Percentiles rank a stretch among this genome's conserved stretches.
These are phyloP conservation scores for Kondoa malvinella DNA, from an alignment of 768 basidiomycete genomes.

Conservation along the genomic window DNA sequence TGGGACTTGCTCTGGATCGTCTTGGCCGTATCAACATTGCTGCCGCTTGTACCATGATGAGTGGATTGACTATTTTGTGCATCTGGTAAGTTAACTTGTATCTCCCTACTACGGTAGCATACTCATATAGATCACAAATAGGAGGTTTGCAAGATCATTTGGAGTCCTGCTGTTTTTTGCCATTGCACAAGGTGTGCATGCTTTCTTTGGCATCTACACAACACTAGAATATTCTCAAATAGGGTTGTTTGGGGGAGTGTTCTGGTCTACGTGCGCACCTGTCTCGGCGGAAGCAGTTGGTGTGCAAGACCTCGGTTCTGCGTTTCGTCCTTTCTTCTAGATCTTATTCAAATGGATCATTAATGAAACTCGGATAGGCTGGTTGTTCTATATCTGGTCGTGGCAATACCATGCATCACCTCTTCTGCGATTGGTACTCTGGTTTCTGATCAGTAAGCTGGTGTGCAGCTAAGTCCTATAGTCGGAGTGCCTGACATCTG, in stretches of 20 bases:
- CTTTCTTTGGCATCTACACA: background rate
- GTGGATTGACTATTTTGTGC: background rate
- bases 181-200: background rate
- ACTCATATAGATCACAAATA: too few relatives aligned
- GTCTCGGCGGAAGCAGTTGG: background rate
- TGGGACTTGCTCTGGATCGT: conserved; percentile 28
- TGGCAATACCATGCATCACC: background rate
- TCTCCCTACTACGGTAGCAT: too few relatives aligned
- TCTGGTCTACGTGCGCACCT: background rate
- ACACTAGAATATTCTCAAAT: background rate
- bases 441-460: background rate
- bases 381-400: background rate
- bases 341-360: background rate
- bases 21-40: conserved; percentile 30
- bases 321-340: background rate
- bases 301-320: background rate
- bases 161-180: background rate
- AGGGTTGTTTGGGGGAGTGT: background rate
- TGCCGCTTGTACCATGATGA: background rate
- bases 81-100: background rate
- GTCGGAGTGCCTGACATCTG: too few relatives aligned
- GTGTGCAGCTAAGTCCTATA: too few relatives aligned
- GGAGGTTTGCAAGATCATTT: background rate
- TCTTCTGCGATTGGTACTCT: background rate
- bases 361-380: background rate